Conservation (phyloP, 2,329 filamentous ascomycete genomes). For the Stagonosporopsis cucurbitacearum region DNA sequence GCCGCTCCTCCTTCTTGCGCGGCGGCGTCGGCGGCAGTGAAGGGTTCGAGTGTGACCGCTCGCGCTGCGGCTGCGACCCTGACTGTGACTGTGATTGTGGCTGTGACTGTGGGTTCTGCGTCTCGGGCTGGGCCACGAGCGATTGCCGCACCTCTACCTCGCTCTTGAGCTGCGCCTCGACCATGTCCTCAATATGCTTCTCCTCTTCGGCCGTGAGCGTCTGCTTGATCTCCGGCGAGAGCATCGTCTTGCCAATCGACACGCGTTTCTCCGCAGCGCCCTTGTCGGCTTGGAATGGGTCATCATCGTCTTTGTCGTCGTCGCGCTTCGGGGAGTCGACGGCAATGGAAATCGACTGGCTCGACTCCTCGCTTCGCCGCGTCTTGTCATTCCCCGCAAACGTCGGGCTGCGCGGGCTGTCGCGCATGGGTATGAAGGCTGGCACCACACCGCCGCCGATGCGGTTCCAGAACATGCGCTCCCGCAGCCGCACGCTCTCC, state of each 20-base stretch:
- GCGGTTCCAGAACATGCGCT: constrained; percentile 97
- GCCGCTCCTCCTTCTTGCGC: constrained; percentile 42
- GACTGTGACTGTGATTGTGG: too few relatives aligned
- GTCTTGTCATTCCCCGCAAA: constrained; percentile 34
- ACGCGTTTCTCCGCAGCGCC: constrained; percentile 42
- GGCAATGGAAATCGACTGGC: constrained; percentile 22
- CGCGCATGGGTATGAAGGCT: constrained; percentile 51
- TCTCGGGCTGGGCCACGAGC: constrained; percentile 20
- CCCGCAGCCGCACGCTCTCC: constrained; percentile 85
- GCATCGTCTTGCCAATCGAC: constrained; percentile 48
- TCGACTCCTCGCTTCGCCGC: constrained; percentile 41
- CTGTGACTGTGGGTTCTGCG: constrained; percentile 19
- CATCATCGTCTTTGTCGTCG: constrained; percentile 46
- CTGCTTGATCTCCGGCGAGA: constrained; percentile 27
- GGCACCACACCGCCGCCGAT: constrained; percentile 92
- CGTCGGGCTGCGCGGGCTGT: constrained; percentile 42
- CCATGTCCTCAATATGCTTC: constrained; percentile 44
- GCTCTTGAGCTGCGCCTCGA: constrained; percentile 44
- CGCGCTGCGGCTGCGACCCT: constrained; percentile 23
- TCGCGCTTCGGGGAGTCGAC: constrained; percentile 32
- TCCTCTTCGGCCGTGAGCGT: constrained; percentile 36
- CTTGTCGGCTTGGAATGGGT: constrained; percentile 40
- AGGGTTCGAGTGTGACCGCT: constrained; percentile 38
- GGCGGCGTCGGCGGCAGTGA: constrained; percentile 25
- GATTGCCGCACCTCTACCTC: constrained; percentile 43